Base-by-base conservation (phyloP, 2,329 filamentous ascomycete genomes). In the Dactylellina drechsleri region DNA sequence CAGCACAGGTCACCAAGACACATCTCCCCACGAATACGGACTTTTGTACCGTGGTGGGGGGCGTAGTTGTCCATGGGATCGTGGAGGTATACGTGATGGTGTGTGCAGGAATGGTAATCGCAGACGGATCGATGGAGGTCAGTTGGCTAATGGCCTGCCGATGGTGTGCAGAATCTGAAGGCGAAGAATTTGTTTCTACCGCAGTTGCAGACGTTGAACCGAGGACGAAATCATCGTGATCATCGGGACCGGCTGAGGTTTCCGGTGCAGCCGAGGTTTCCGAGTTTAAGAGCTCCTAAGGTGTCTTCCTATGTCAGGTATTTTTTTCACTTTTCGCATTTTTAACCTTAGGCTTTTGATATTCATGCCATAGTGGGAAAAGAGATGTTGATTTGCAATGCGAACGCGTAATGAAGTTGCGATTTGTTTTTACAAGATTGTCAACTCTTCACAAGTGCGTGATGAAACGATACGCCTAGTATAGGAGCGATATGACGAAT, bases 11-110 rank as follows among this genome's bases (percentile, higher is more conserved):
- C 1, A 96, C 92, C 1, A 82, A 83, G 0, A 91, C 91, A 41
- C 88, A 90, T 41, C 93, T 89, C 1, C 91, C 95, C 52, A 98
- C 79, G 81, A 99, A 99, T 0, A 92, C 89, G 0, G 93, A 97
- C 80, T 92, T 96, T 81, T 92, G 90, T 82, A 97, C 93, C 0
- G 88, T 86, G 5, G 95, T 83, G 0, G 89, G 85, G 3, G 91
- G 88, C 0, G 92, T 96, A 0, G 93, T 77, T 0, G 85, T 85
- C 95, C 95, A 99, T 0, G 83, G 82, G 1, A 87, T 87, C 23
- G 86, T 84, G 26, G 82, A 80, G 12, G 84, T 82, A 1, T 87
- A 79, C 47, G 79, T 78, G 41, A 79, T 66, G 8, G 13, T 23
- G 18, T 16, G 26, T 28, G 26, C n/a, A 45, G 12, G 12, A 49